These are phyloP conservation scores for Chloris gayana DNA, from an alignment of 176 grass and related monocot genomes.

Conservation along the genomic window DNA sequence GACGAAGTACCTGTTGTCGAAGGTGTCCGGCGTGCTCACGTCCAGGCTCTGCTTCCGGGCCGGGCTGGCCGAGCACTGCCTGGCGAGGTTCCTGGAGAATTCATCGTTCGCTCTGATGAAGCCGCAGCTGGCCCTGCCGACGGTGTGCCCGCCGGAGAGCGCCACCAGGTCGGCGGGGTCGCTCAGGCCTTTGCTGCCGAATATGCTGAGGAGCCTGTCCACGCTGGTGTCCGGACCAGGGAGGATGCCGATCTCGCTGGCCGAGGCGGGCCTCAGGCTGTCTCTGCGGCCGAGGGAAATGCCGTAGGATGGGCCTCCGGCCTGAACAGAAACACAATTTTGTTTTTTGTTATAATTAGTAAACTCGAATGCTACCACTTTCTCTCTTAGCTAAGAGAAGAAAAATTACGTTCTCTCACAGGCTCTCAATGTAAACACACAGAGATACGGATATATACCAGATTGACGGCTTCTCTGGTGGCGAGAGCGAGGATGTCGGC, in stretches of 20 bases:
- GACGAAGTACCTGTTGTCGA: slow-evolving; percentile 51
- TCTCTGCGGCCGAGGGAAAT: slow-evolving; percentile 21
- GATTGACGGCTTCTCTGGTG: slow-evolving; percentile 55
- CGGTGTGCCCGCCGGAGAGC: slow-evolving; percentile 60
- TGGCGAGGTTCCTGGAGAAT: slow-evolving; percentile 7
- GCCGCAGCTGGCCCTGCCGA: slow-evolving; percentile 26
- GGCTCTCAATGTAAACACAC: too few species aligned
- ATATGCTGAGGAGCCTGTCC: background rate
- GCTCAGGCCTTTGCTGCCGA: background rate
- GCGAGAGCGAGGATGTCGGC: slow-evolving; percentile 76
- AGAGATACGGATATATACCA: background rate
- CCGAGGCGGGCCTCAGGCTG: background rate
- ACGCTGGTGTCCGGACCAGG: slow-evolving; percentile 12
- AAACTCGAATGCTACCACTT: too few species aligned
- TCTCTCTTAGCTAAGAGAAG: too few species aligned
- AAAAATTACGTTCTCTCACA: too few species aligned
- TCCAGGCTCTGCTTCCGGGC: slow-evolving; percentile 18
- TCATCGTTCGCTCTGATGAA: slow-evolving; percentile 4
- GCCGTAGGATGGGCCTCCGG: background rate
- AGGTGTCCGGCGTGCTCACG: slow-evolving; percentile 15
- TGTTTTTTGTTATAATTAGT: too few species aligned
- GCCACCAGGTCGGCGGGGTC: slow-evolving; percentile 57
- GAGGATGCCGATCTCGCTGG: background rate
- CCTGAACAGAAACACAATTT: too few species aligned
- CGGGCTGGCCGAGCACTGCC: too few species aligned